Conservation (phyloP, 2,329 filamentous ascomycete species). For the Exophiala phaeomuriformis region DNA sequence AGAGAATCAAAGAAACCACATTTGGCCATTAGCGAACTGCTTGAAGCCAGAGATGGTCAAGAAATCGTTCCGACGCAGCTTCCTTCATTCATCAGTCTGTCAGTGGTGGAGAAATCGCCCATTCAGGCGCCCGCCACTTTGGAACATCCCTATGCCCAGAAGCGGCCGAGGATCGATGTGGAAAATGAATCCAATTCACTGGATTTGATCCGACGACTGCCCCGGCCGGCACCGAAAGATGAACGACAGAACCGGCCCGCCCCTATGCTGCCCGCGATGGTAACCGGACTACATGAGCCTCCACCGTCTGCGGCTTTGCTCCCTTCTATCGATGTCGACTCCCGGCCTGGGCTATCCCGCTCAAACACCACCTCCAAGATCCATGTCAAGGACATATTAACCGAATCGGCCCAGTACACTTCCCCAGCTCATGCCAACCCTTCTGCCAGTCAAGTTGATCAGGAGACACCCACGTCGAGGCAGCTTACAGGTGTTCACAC, state of each 20-base stretch:
- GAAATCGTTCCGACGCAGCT: slow-evolving; percentile 33
- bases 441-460: not conserved
- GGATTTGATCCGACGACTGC: slow-evolving; percentile 41
- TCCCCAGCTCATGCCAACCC: not conserved
- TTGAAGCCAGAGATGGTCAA: slow-evolving; percentile 36
- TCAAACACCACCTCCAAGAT: slow-evolving; percentile 24
- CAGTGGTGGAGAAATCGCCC: slow-evolving; percentile 37
- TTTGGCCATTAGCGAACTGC: slow-evolving; percentile 31
- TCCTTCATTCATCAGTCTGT: slow-evolving; percentile 43
- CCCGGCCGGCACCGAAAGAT: slow-evolving; percentile 42
- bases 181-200: slow-evolving; percentile 34
- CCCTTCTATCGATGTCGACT: slow-evolving; percentile 52
- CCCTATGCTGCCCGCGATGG: slow-evolving; percentile 38
- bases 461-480: slow-evolving; percentile 1
- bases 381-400: slow-evolving; percentile 26
- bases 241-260: slow-evolving; percentile 40
- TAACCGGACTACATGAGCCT: slow-evolving; percentile 57
- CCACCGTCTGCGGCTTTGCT: slow-evolving; percentile 55
- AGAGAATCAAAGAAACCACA: slow-evolving; percentile 27
- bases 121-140: slow-evolving; percentile 20
- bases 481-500: not conserved
- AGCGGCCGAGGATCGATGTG: slow-evolving; percentile 39
- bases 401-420: slow-evolving; percentile 6
- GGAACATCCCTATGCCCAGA: slow-evolving; percentile 32
- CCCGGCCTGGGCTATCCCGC: slow-evolving; percentile 11